Base-by-base conservation (phyloP, 306 rosid species). In the Carpinus fangiana region DNA sequence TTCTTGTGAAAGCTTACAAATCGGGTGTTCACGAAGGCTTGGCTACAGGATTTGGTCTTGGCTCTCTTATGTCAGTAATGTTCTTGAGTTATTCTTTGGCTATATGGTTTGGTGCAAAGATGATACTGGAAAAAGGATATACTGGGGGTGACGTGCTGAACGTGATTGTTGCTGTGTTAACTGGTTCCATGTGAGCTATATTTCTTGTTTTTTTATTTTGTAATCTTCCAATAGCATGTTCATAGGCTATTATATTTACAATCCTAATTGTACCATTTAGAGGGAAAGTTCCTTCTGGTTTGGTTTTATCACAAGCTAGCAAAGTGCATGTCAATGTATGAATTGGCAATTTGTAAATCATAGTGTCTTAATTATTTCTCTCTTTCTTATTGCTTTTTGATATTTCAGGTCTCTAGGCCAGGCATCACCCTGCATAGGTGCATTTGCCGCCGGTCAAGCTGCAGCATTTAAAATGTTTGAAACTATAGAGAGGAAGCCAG, bases 81-180 rank as follows among this genome's bases (percentile, higher is more conserved):
- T 90, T 86, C 82, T 11, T 88, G 64, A 69, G 82, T 23, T 92
- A 87, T 80, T 88, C 78, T 64, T 78, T 88, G 85, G 86, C 90
- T 11, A 73, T 86, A 77, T 92, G 94, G 97, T 92, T 76, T 80
- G 97, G 94, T 75, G 90, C 88, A 68, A 90, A 83, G 86, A 82
- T 92, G 97, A 76, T 92, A 54, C 55, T 90, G 26, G 89, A 92
- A 51, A 87, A 87, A 78, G 93, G 91, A 72, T 88, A 92, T 55
- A 81, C 80, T 1, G 97, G 94, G 26, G 97, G 97, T 43, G 79
- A 84, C 61, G 93, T 88, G 52, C 57, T 87, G 14, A 83, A 76
- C 13, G 87, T 88, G 48, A 87, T 92, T 73, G 18, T 78, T 13
- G 89, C 97, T 46, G 81, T 92, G 28, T 75, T 90, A 82, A 79